Base-by-base conservation (phyloP, 805 yeast species). In the Ogataea wickerhamii region DNA sequence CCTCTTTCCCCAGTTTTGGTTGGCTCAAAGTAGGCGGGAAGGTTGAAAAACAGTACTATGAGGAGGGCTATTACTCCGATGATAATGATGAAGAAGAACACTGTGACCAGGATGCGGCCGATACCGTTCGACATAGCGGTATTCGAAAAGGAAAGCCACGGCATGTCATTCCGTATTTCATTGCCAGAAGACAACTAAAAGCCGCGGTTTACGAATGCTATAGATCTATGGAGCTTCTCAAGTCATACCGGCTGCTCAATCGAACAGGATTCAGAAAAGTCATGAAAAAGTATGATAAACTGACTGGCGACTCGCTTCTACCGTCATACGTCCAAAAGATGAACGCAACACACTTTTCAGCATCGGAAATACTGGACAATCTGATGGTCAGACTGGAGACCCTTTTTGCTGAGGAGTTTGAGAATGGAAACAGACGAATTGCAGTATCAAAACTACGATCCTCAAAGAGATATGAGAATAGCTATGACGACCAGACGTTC, bases 201-300 rank as follows among this genome's bases (percentile, higher is more conserved):
- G 64, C 67, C 17, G 93, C 94, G 0, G 57, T 81, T 19, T 61
- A 75, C 39, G 94, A 86, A 52, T 81, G 73, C 48, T 87, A 87
- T 56, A 70, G 91, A 43, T 74, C 83, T 6, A 63, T 87, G 40
- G 83, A 83, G 40, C 68, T 85, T 28, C 62, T 85, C 33, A 75
- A 75, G 45, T 80, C 85, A 1, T 91, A 79, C 58, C 70, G 85
- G 47, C 68, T 80, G 33, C 61, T 89, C 47, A 91, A 91, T 60
- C 70, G 87, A 24, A 88, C 95, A 0, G 98, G 93, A 0, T 78
- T 88, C 51, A 73, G 95, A 34, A 91, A 91, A 53, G 80, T 91
- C 52, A 70, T 87, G 40, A 91, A 91, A 55, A 91, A 93, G 59
- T 89, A 77, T 56, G 98, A 93, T 61, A 93, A 91, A 53, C 68